Evolutionary conservation across 208 protist species (phyloP).

Genomic region (Leishmania martiniquensis): DNA sequence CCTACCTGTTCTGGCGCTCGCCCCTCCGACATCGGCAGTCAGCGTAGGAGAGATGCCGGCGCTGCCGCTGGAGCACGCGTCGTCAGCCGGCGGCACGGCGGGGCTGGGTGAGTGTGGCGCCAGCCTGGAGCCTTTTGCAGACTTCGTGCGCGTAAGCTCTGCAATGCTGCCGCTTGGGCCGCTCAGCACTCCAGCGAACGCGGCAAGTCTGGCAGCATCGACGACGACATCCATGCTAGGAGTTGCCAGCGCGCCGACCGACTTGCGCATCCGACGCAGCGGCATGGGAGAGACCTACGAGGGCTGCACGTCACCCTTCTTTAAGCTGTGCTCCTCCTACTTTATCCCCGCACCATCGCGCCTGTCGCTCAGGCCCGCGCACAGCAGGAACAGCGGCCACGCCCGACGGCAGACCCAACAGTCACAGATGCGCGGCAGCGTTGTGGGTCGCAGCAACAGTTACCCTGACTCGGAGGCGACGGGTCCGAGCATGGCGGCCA

Average conservation of each 20-base stretch:
- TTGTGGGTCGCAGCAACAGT: background rate
- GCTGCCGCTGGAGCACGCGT: background rate
- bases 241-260: background rate
- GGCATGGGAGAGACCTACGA: conserved; percentile 15
- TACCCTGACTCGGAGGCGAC: background rate
- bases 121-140: background rate
- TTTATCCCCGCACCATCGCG: background rate
- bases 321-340: conserved; percentile 8
- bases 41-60: background rate
- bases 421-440: background rate
- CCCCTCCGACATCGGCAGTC: background rate
- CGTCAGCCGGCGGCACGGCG: background rate
- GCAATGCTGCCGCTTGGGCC: conserved; percentile 14
- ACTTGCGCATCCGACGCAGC: conserved; percentile 4
- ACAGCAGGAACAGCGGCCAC: background rate
- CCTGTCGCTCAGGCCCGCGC: background rate
- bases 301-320: conserved; percentile 29
- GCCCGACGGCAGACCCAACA: background rate
- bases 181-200: background rate
- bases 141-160: background rate
- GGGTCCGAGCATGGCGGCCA: background rate
- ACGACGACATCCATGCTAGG: background rate
- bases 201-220: background rate
- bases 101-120: background rate
- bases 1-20: background rate